These are phyloP conservation scores for Fusarium staphyleae DNA, from an alignment of 2,329 filamentous ascomycete genomes.

Conservation along the genomic window DNA sequence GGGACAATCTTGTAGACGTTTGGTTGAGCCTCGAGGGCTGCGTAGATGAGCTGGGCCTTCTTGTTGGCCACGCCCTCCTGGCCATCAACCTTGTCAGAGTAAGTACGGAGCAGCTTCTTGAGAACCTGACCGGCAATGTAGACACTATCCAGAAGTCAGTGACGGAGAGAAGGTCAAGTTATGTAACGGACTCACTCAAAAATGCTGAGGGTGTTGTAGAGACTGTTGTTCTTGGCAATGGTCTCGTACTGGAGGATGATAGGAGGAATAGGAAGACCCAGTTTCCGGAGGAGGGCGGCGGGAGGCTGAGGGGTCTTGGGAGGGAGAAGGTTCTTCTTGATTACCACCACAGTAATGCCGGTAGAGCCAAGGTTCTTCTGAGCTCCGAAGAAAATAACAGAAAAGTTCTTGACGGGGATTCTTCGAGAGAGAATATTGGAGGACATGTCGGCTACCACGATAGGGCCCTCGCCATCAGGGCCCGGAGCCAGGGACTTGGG, in stretches of 20 bases:
- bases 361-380: constrained; percentile 93
- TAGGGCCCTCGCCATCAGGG: constrained; percentile 68
- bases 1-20: constrained; percentile 80
- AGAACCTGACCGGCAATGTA: constrained; percentile 92
- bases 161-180: no score
- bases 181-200: constrained; percentile 67
- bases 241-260: constrained; percentile 83
- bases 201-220: constrained; percentile 96
- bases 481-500: constrained; percentile 68
- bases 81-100: constrained; percentile 73
- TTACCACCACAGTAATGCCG: constrained; percentile 84
- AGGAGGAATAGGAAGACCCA: constrained; percentile 80
- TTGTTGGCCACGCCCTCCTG: constrained; percentile 76
- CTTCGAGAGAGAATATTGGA: constrained; percentile 89
- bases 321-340: constrained; percentile 81
- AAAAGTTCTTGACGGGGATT: constrained; percentile 80
- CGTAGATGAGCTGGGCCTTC: constrained; percentile 82
- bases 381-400: constrained; percentile 87
- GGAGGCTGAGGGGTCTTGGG: constrained; percentile 70
- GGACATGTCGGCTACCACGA: constrained; percentile 91
- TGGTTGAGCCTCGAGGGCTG: constrained; percentile 74
- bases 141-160: constrained; percentile 60
- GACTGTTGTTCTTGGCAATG: constrained; percentile 89
- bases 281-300: constrained; percentile 71
- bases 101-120: constrained; percentile 71